Evolutionary conservation across 148 eudicot species (phyloP).

Genomic region (Spergularia marina): DNA sequence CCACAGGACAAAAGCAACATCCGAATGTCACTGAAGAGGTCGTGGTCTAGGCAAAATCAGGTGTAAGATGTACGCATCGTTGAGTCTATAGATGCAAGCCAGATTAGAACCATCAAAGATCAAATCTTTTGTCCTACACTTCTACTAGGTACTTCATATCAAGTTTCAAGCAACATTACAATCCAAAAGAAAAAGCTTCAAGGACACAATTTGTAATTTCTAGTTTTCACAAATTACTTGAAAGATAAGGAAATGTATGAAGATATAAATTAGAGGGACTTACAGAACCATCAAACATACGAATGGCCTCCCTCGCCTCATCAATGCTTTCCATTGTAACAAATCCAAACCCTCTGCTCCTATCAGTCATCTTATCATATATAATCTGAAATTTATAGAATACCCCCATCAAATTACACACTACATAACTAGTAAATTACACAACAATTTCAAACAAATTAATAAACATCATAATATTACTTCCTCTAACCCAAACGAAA

Average conservation of each 20-base stretch:
- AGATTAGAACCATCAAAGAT: too few relatives aligned
- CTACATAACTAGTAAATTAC: background rate
- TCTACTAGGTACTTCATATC: too few relatives aligned
- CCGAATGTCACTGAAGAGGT: too few relatives aligned
- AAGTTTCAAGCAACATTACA: too few relatives aligned
- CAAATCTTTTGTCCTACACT: too few relatives aligned
- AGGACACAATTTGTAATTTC: too few relatives aligned
- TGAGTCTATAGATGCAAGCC: too few relatives aligned
- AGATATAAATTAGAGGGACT: constrained; percentile 30
- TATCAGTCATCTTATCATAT: constrained; percentile 78
- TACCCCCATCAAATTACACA: background rate
- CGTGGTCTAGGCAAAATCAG: too few relatives aligned
- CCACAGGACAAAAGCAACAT: too few relatives aligned
- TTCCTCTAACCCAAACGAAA: too few relatives aligned
- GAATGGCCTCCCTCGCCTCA: constrained; percentile 74
- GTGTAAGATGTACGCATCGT: too few relatives aligned
- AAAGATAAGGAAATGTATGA: background rate
- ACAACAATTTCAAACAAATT: background rate
- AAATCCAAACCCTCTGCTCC: constrained; percentile 93
- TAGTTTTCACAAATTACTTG: background rate
- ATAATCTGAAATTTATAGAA: constrained; percentile 49
- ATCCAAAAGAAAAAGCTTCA: too few relatives aligned
- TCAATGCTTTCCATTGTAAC: constrained; percentile 71
- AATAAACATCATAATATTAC: background rate
- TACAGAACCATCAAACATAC: constrained; percentile 85